phyloP scores from a whole-genome alignment of 73 alveolate species.

The Stentor roeselii region DNA sequence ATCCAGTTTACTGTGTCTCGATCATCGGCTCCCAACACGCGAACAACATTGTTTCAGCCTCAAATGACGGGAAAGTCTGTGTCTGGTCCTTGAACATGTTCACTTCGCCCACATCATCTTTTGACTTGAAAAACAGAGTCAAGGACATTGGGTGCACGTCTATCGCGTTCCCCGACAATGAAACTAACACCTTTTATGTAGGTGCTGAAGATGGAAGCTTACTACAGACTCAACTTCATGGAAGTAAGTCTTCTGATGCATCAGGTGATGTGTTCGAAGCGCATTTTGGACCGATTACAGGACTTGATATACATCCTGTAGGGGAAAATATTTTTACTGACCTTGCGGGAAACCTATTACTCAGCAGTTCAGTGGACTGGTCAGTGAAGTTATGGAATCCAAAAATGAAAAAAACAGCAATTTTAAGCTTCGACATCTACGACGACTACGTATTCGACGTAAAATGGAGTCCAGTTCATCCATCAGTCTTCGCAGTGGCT shows the following conservation, averaged over 20 bases:
- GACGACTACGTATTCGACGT: constrained; percentile 79
- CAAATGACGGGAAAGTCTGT: constrained; percentile 79
- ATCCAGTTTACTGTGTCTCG: constrained; percentile 74
- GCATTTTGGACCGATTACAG: constrained; percentile 73
- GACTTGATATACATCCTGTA: constrained; percentile 70
- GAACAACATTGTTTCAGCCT: constrained; percentile 76
- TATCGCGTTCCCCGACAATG: constrained; percentile 61
- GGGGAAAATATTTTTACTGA: constrained; percentile 38
- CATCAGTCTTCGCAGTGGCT: constrained; percentile 74
- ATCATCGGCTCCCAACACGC: constrained; percentile 81
- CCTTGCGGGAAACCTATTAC: constrained; percentile 57
- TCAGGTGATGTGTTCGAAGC: constrained; percentile 43
- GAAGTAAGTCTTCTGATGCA: constrained; percentile 19
- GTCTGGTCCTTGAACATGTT: constrained; percentile 81
- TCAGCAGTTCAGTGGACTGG: constrained; percentile 88
- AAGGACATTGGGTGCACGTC: constrained; percentile 48
- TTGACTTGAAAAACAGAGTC: constrained; percentile 43
- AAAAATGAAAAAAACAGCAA: constrained; percentile 53
- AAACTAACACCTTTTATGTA: constrained; percentile 67
- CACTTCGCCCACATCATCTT: constrained; percentile 65
- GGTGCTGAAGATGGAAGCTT: constrained; percentile 85
- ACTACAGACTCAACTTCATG: constrained; percentile 56
- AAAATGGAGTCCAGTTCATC: constrained; percentile 86
- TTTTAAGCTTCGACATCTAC: constrained; percentile 60
- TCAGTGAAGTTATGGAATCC: constrained; percentile 83